Evolutionary conservation across 1,284 basidiomycete species (phyloP).

Genomic region (Hemileia vastatrix): DNA sequence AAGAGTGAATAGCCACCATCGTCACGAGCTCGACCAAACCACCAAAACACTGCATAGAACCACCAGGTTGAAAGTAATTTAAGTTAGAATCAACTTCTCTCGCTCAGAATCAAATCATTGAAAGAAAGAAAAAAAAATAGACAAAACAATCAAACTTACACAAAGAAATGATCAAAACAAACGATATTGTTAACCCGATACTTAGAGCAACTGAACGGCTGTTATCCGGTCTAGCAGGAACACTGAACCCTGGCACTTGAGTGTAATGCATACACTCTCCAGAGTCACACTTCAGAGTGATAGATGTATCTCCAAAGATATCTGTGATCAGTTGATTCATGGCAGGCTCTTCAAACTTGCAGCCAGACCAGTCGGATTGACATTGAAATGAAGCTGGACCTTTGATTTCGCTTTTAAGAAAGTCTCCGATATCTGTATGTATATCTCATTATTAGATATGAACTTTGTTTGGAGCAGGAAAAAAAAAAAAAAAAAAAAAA

Average conservation of each 20-base stretch:
- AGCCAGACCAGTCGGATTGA: conserved; percentile 55
- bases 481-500: background rate
- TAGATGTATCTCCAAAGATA: conserved; percentile 83
- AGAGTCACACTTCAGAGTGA: conserved; percentile 73
- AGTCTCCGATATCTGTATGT: conserved; percentile 75
- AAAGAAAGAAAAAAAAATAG: background rate
- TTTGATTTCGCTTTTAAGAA: conserved; percentile 76
- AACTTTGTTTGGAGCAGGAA: background rate
- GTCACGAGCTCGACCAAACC: conserved; percentile 60
- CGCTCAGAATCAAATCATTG: background rate
- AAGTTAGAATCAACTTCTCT: background rate
- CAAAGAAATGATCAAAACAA: conserved; percentile 50
- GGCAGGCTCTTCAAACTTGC: conserved; percentile 84
- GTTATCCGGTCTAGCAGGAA: conserved; percentile 70
- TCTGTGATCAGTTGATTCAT: conserved; percentile 91
- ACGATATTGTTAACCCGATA: conserved; percentile 59
- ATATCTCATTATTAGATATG: background rate
- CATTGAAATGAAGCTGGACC: conserved; percentile 84
- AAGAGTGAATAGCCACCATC: conserved; percentile 69
- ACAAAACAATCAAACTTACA: conserved; percentile 35
- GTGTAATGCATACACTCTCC: conserved; percentile 91
- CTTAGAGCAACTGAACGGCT: conserved; percentile 72
- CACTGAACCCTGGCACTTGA: conserved; percentile 82
- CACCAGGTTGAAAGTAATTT: background rate
- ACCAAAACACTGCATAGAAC: conserved; percentile 63